A percentile compares a stretch with the other conserved stretches of the same genome.
Evolutionary conservation across 139 green algal species (phyloP).

Genomic region (Protoeuglena noctilucae): DNA sequence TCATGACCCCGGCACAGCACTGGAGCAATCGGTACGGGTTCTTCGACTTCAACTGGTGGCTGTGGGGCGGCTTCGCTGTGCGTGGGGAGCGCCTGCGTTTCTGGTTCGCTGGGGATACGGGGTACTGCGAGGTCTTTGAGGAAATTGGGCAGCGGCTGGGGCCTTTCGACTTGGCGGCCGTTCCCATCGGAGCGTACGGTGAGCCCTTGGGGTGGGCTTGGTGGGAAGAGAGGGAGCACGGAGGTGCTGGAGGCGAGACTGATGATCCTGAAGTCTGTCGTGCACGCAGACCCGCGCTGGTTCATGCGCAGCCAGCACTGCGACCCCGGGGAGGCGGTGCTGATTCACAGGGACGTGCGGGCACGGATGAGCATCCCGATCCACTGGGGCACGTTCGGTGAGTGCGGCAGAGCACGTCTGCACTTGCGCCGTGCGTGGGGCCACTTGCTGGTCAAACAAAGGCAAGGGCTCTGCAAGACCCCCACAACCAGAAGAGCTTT

Average conservation of each 20-base stretch:
- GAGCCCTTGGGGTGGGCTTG: too few relatives aligned
- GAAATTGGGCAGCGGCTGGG: slow-evolving; percentile 40
- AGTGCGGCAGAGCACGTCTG: neutral
- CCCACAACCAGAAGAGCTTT: neutral
- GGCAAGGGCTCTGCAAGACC: neutral
- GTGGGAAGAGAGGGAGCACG: too few relatives aligned
- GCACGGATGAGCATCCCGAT: slow-evolving; percentile 28
- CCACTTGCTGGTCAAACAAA: neutral
- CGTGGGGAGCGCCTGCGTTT: neutral
- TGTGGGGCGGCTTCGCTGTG: slow-evolving; percentile 39
- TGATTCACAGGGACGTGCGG: slow-evolving; percentile 36
- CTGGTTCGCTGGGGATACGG: slow-evolving; percentile 10
- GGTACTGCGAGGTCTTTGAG: slow-evolving; percentile 1
- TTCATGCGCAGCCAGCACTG: slow-evolving; percentile 47
- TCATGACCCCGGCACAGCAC: slow-evolving; percentile 30
- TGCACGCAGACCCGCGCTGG: neutral
- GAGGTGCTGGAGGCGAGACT: too few relatives aligned
- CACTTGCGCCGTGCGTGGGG: too few relatives aligned
- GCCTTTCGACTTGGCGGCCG: slow-evolving; percentile 41
- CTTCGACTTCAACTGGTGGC: slow-evolving; percentile 25
- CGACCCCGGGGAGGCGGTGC: slow-evolving; percentile 45
- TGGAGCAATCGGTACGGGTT: slow-evolving; percentile 29
- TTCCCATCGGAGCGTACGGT: slow-evolving; percentile 19
- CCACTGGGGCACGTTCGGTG: slow-evolving; percentile 50
- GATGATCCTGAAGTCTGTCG: too few relatives aligned